Percentiles rank a stretch among this genome's conserved stretches.
These are phyloP conservation scores for Voacanga thouarsii DNA, from an alignment of 257 asterid genomes.

Conservation along the genomic window DNA sequence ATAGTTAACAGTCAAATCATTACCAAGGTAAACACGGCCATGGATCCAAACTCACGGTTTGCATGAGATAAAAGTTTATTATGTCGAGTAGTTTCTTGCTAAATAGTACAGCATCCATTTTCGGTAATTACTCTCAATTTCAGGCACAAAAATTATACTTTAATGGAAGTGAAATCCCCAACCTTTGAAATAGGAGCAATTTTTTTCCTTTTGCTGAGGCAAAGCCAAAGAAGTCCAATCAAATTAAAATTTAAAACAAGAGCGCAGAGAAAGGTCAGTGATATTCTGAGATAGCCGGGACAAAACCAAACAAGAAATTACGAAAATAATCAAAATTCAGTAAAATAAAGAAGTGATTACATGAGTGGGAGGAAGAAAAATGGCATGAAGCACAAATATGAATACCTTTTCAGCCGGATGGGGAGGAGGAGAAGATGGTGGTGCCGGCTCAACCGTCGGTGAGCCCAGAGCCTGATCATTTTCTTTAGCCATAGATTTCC, in stretches of 20 bases:
- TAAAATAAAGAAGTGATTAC: background rate
- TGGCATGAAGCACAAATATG: background rate
- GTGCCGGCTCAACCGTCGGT: constrained; percentile 15
- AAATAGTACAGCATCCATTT: background rate
- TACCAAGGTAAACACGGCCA: background rate
- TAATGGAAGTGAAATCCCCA: background rate
- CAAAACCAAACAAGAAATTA: constrained; percentile 3
- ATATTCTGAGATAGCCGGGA: constrained; percentile 6
- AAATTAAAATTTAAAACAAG: background rate
- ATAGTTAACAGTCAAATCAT: background rate
- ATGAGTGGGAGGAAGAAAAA: background rate
- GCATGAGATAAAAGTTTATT: background rate
- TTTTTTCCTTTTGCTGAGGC: background rate
- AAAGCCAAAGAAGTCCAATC: constrained; percentile 1
- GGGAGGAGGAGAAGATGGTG: constrained; percentile 32
- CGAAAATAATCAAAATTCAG: background rate
- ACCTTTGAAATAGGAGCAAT: background rate
- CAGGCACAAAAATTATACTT: background rate
- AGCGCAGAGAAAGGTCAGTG: background rate
- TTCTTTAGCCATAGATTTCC: constrained; percentile 30
- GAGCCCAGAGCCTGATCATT: constrained; percentile 33
- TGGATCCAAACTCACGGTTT: background rate
- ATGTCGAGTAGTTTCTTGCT: background rate
- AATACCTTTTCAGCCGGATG: constrained; percentile 31
- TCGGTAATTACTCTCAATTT: background rate